Evolutionary conservation across 176 grass and related monocot species (phyloP).

Genomic region (Oryza meridionalis): DNA sequence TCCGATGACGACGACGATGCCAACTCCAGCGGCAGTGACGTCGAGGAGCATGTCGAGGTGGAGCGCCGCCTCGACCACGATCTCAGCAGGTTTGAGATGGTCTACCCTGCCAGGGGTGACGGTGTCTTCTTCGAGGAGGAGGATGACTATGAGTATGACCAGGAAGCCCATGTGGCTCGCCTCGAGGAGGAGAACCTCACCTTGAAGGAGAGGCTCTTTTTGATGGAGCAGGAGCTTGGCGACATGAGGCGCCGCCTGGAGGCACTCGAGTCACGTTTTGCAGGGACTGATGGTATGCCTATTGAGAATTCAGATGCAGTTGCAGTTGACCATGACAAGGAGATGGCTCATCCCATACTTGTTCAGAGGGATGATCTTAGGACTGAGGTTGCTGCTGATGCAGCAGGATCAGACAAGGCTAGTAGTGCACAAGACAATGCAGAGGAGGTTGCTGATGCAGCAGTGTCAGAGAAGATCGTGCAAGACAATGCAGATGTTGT

Average conservation of each 20-base stretch:
- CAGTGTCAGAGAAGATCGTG: neutral
- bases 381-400: neutral
- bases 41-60: conserved; percentile 87
- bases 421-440: neutral
- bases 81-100: conserved; percentile 94
- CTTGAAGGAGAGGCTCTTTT: conserved; percentile 84
- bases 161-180: conserved; percentile 58
- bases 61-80: conserved; percentile 92
- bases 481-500: neutral
- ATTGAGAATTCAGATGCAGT: conserved; percentile 14
- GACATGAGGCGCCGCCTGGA: conserved; percentile 68
- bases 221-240: conserved; percentile 82
- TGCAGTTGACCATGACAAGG: neutral
- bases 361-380: neutral
- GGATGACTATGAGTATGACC: conserved; percentile 64
- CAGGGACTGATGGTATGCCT: neutral
- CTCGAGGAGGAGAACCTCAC: conserved; percentile 94
- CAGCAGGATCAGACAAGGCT: neutral
- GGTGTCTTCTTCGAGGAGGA: conserved; percentile 48
- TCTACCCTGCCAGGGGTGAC: conserved; percentile 54
- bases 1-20: conserved; percentile 55
- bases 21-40: conserved; percentile 77
- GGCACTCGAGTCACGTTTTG: conserved; percentile 42
- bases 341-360: neutral
- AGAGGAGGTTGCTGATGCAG: neutral